Percentiles rank a stretch among this genome's conserved stretches.
These are phyloP conservation scores for Sclerospora graminicola DNA, from an alignment of 352 stramenopile species.

Conservation along the genomic window DNA sequence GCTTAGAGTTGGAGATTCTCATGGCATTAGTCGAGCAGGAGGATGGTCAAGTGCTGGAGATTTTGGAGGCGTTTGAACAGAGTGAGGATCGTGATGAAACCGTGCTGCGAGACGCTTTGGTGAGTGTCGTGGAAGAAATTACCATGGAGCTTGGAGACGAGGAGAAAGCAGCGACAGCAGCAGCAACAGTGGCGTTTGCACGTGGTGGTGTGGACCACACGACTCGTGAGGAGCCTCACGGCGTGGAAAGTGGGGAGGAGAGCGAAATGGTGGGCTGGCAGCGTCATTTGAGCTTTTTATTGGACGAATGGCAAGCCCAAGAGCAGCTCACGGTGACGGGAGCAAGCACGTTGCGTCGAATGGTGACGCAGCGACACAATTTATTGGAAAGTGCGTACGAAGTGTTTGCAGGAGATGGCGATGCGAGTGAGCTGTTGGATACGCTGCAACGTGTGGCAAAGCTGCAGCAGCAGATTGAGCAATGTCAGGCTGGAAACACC, in stretches of 20 bases:
- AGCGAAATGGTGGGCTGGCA: constrained; percentile 31
- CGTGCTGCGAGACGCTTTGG: constrained; percentile 34
- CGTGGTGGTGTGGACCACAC: constrained; percentile 21
- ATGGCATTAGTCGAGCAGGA: constrained; percentile 47
- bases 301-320: constrained; percentile 34
- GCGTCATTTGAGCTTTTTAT: constrained; percentile 29
- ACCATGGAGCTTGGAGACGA: constrained; percentile 54
- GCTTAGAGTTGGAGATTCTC: constrained; percentile 45
- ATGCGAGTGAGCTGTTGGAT: constrained; percentile 57
- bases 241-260: constrained; percentile 19
- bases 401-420: constrained; percentile 42
- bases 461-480: constrained; percentile 42
- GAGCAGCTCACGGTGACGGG: constrained; percentile 22
- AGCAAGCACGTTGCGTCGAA: constrained; percentile 26
- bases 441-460: constrained; percentile 63
- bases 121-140: constrained; percentile 52
- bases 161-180: constrained; percentile 25
- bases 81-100: constrained; percentile 15
- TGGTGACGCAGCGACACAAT: constrained; percentile 46
- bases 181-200: constrained; percentile 16
- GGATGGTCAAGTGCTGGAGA: constrained; percentile 36
- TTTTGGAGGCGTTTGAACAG: constrained; percentile 34
- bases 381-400: constrained; percentile 66
- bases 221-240: constrained; percentile 9
- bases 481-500: constrained; percentile 17